Conservation (phyloP, 202 grass and related monocot genomes). For the Zoysia matrella region DNA sequence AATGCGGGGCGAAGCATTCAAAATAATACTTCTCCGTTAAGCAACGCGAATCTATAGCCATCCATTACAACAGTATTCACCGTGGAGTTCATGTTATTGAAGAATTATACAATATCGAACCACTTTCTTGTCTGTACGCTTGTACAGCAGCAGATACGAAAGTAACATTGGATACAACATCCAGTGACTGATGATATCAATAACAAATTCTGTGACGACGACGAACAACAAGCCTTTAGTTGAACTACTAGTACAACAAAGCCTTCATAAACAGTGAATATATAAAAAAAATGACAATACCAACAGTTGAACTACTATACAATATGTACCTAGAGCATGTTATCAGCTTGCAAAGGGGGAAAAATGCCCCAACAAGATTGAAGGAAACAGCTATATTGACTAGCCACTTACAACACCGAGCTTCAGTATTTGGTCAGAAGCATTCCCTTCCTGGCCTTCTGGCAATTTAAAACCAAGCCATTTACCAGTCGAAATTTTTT, state of each 20-base stretch:
- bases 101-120: background rate
- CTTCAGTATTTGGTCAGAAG: background rate
- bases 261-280: background rate
- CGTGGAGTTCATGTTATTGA: too few relatives aligned
- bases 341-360: background rate
- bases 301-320: background rate
- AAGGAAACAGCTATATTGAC: background rate
- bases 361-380: background rate
- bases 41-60: background rate
- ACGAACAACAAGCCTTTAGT: too few relatives aligned
- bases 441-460: background rate
- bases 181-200: too few relatives aligned
- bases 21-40: background rate
- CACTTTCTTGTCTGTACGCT: background rate
- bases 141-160: background rate
- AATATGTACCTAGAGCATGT: slow-evolving; percentile 6
- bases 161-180: background rate
- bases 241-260: too few relatives aligned
- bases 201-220: background rate
- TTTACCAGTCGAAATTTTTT: slow-evolving; percentile 10
- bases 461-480: slow-evolving; percentile 47
- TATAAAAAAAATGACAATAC: background rate
- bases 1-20: background rate
- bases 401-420: slow-evolving; percentile 10
- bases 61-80: background rate